These are phyloP conservation scores for Backusella mclennaniae DNA, from an alignment of 192 early-diverging fungal species.

Conservation along the genomic window DNA sequence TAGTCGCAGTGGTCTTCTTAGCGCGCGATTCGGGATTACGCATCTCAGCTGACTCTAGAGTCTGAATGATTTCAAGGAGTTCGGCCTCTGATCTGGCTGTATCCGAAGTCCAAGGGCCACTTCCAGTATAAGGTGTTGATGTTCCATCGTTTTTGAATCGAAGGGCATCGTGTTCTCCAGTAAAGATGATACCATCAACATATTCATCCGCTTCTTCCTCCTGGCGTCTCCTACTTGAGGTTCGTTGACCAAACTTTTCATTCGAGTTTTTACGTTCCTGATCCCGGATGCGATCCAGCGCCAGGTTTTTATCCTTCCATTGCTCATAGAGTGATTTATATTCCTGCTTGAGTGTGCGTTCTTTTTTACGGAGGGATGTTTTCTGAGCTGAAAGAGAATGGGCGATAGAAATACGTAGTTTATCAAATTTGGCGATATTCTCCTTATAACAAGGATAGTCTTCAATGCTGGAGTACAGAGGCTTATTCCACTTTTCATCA, in stretches of 20 bases:
- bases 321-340: conserved; percentile 46
- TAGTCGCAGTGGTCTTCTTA: conserved; percentile 66
- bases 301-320: conserved; percentile 45
- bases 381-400: neutral
- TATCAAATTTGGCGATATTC: conserved; percentile 29
- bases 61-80: conserved; percentile 71
- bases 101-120: conserved; percentile 59
- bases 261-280: conserved; percentile 28
- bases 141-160: conserved; percentile 21
- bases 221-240: neutral
- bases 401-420: conserved; percentile 6
- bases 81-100: conserved; percentile 79
- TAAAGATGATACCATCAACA: conserved; percentile 22
- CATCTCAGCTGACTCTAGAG: conserved; percentile 67
- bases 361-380: conserved; percentile 34
- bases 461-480: conserved; percentile 34
- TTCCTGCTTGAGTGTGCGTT: conserved; percentile 40
- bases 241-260: conserved; percentile 16
- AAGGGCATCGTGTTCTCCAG: conserved; percentile 23
- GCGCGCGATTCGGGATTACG: conserved; percentile 69
- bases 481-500: conserved; percentile 30
- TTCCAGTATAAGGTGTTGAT: conserved; percentile 25
- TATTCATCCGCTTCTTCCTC: conserved; percentile 24
- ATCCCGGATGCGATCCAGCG: conserved; percentile 28
- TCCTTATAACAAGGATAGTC: conserved; percentile 47